Evolutionary conservation across 805 yeast species (phyloP).

Genomic region (Candida ipomoeae): DNA sequence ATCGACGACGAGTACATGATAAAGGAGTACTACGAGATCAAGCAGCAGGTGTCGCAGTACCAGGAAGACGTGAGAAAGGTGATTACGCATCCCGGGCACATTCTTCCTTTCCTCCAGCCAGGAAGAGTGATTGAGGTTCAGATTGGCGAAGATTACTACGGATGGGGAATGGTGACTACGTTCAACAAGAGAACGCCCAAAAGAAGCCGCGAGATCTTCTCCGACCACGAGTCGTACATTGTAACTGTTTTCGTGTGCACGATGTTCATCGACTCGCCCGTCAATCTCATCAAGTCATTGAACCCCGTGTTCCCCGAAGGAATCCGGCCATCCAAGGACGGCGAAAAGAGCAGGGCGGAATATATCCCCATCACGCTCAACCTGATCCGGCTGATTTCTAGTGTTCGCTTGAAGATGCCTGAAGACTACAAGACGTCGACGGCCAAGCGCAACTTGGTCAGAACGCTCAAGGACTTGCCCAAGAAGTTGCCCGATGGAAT

Average conservation of each 20-base stretch:
- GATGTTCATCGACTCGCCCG: constrained; percentile 81
- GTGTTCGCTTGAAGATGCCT: constrained; percentile 77
- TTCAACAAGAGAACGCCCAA: constrained; percentile 67
- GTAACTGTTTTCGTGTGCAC: constrained; percentile 79
- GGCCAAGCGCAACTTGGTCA: constrained; percentile 59
- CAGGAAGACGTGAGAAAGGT: constrained; percentile 74
- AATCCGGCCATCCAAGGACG: constrained; percentile 73
- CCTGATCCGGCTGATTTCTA: constrained; percentile 71
- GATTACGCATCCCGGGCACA: constrained; percentile 86
- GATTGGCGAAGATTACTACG: constrained; percentile 66
- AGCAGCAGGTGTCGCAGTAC: constrained; percentile 66
- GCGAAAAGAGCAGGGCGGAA: constrained; percentile 69
- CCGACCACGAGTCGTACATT: constrained; percentile 87
- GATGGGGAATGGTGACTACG: constrained; percentile 92
- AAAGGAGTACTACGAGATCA: constrained; percentile 78
- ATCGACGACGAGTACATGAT: constrained; percentile 74
- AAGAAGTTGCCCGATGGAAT: constrained; percentile 86
- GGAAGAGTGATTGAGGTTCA: constrained; percentile 79
- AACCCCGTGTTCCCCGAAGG: constrained; percentile 83
- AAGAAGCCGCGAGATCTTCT: constrained; percentile 54
- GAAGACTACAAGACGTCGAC: constrained; percentile 56
- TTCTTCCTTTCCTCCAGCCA: constrained; percentile 76
- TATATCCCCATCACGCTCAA: constrained; percentile 81
- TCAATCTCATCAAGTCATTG: constrained; percentile 69
- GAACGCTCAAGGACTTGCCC: constrained; percentile 74